phyloP scores from a whole-genome alignment of 768 basidiomycete species.

The Mycena metata region DNA sequence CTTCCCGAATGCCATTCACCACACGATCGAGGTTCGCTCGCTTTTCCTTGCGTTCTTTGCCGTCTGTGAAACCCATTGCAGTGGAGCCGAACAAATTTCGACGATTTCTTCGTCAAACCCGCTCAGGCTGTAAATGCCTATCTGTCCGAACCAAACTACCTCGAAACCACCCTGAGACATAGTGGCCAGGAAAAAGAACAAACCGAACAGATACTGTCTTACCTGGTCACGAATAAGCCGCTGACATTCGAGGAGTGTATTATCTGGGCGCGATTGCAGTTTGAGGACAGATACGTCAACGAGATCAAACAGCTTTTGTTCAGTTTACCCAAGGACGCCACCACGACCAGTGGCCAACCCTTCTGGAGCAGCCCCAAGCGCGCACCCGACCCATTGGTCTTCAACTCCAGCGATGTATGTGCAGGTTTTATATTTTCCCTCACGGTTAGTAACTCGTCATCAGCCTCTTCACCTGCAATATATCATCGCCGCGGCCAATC shows the following conservation, averaged over 20 bases:
- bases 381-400: slow-evolving; percentile 91
- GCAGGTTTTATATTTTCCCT: neutral
- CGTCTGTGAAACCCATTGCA: slow-evolving; percentile 43
- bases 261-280: slow-evolving; percentile 94
- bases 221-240: slow-evolving; percentile 92
- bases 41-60: neutral
- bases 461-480: slow-evolving; percentile 90
- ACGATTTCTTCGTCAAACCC: slow-evolving; percentile 93
- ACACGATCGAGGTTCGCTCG: slow-evolving; percentile 89
- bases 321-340: slow-evolving; percentile 94
- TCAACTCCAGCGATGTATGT: slow-evolving; percentile 89
- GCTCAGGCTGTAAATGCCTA: slow-evolving; percentile 95
- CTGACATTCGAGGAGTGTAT: slow-evolving; percentile 98
- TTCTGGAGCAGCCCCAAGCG: slow-evolving; percentile 99
- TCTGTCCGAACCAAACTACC: slow-evolving; percentile 95
- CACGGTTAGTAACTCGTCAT: slow-evolving; percentile 16
- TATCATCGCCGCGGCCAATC: slow-evolving; percentile 93
- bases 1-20: slow-evolving; percentile 98
- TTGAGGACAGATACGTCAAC: slow-evolving; percentile 94
- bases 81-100: slow-evolving; percentile 97
- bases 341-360: slow-evolving; percentile 92
- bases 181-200: slow-evolving; percentile 94
- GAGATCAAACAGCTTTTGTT: slow-evolving; percentile 92
- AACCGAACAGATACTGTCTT: slow-evolving; percentile 88
- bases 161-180: slow-evolving; percentile 91